Percentiles rank a stretch among this genome's conserved stretches.
Conservation (phyloP, 345 rosid species). For the Salix suchowensis region DNA sequence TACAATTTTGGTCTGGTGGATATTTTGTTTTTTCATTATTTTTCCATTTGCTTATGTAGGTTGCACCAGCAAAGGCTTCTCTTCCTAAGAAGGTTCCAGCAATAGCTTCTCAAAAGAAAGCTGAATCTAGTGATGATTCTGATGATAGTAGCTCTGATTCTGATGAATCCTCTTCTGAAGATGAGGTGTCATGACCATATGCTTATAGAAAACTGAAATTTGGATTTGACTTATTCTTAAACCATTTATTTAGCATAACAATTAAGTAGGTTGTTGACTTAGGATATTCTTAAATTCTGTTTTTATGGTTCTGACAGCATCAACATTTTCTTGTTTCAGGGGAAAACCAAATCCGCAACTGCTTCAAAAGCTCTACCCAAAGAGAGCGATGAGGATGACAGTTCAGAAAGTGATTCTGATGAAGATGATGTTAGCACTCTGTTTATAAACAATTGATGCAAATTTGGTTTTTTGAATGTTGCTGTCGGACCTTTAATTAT, state of each 20-base stretch:
- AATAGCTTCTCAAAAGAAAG: conserved; percentile 16
- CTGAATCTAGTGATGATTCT: conserved; percentile 31
- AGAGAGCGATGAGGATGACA: not conserved
- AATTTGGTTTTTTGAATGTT: not conserved
- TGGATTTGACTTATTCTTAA: too few relatives aligned
- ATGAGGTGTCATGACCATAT: not conserved
- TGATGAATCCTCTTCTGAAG: not conserved
- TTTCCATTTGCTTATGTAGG: not conserved
- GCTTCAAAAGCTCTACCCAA: not conserved
- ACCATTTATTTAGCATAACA: too few relatives aligned
- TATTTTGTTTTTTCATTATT: too few relatives aligned
- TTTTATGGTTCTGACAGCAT: too few relatives aligned
- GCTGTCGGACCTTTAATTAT: too few relatives aligned
- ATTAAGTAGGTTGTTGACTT: too few relatives aligned
- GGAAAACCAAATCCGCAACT: not conserved
- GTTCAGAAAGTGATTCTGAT: not conserved
- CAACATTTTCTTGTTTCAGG: not conserved
- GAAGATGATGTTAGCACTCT: not conserved
- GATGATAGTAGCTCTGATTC: conserved; percentile 24
- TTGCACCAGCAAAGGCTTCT: conserved; percentile 2
- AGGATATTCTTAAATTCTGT: too few relatives aligned
- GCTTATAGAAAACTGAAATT: not conserved
- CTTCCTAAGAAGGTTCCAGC: conserved; percentile 10
- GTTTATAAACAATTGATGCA: too few relatives aligned
- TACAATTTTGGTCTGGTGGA: too few relatives aligned